These are phyloP conservation scores for Psidium guajava DNA, from an alignment of 345 rosid genomes.

Conservation along the genomic window DNA sequence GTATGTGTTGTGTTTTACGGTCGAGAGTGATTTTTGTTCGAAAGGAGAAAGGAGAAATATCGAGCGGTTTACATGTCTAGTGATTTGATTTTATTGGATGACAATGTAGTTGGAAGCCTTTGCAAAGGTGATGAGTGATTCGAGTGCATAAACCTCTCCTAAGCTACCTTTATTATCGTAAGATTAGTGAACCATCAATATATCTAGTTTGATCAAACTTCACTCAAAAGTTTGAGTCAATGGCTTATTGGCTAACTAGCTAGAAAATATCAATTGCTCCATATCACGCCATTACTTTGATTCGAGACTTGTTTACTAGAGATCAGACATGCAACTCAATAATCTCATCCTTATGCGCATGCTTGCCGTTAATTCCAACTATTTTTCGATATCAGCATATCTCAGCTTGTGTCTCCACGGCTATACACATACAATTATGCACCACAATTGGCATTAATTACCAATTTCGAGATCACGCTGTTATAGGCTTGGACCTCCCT, in stretches of 20 bases:
- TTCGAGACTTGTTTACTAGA: background rate
- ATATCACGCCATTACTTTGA: no score
- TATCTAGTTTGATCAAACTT: background rate
- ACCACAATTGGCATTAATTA: background rate
- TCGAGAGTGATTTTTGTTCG: background rate
- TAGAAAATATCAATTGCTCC: background rate
- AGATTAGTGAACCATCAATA: background rate
- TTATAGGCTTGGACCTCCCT: background rate
- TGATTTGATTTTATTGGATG: background rate
- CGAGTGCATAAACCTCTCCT: rapidly evolving
- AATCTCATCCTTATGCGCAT: background rate
- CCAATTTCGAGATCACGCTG: background rate
- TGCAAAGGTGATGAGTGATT: background rate
- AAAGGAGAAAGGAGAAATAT: background rate
- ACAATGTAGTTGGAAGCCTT: background rate
- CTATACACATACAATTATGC: background rate
- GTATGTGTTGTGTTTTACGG: background rate
- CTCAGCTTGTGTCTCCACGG: background rate
- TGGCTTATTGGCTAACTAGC: background rate
- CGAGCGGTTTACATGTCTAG: background rate
- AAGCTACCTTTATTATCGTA: rapidly evolving
- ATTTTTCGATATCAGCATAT: background rate
- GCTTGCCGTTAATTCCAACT: background rate
- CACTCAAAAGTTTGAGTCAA: background rate
- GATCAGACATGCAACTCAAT: rapidly evolving